These are phyloP conservation scores for Rhodotorula sphaerocarpa DNA, from an alignment of 768 basidiomycete genomes.

Conservation along the genomic window DNA sequence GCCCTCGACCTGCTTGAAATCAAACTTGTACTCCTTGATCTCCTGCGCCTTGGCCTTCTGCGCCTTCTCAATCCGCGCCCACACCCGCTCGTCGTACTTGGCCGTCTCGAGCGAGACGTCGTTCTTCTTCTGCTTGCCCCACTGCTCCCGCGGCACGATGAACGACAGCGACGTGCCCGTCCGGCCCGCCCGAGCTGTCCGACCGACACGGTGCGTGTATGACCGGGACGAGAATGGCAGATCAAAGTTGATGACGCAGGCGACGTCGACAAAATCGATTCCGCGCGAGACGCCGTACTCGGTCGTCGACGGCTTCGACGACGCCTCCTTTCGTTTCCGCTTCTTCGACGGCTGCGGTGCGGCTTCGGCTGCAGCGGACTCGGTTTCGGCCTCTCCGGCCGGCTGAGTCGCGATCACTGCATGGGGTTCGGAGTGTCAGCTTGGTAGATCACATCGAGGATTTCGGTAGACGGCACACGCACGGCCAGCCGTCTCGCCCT, in stretches of 20 bases:
- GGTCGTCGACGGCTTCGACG: conserved; percentile 50
- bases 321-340: conserved; percentile 49
- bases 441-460: background rate
- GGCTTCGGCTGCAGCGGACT: background rate
- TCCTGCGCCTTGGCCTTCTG: conserved; percentile 51
- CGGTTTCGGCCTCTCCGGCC: background rate
- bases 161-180: conserved; percentile 87
- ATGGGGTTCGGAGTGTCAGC: no score
- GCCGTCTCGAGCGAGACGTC: conserved; percentile 62
- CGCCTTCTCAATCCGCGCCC: conserved; percentile 66
- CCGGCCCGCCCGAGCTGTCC: conserved; percentile 91
- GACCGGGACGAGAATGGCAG: conserved; percentile 76
- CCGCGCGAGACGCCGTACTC: conserved; percentile 94
- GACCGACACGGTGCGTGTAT: conserved; percentile 91
- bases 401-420: conserved; percentile 38
- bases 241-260: conserved; percentile 97
- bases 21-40: conserved; percentile 84
- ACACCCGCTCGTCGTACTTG: conserved; percentile 65
- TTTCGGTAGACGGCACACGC: conserved; percentile 1
- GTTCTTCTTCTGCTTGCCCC: conserved; percentile 49
- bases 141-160: conserved; percentile 52
- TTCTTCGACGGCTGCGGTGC: conserved; percentile 40
- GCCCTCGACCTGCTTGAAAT: conserved; percentile 90
- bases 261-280: conserved; percentile 91
- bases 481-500: conserved; percentile 24